A percentile compares a stretch with the other conserved stretches of the same genome.
These are phyloP conservation scores for Pseudoscleropodium purum DNA, from an alignment of 225 moss, liverwort and hornwort species.

Conservation along the genomic window DNA sequence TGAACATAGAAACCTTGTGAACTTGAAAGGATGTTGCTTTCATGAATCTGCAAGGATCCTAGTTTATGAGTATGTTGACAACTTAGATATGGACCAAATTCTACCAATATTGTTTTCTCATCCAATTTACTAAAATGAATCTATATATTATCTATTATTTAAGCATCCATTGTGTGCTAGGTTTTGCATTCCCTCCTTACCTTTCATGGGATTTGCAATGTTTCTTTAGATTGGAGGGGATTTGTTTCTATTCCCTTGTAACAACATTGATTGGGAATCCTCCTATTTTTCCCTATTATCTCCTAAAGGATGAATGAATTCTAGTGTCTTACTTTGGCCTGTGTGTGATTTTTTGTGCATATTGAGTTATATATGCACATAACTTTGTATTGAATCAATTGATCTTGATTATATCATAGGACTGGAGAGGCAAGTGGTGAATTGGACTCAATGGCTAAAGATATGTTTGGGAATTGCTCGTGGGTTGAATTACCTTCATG, in stretches of 20 bases:
- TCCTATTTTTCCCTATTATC: fast-evolving
- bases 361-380: fast-evolving
- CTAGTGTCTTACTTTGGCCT: not conserved
- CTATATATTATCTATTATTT: too few species aligned
- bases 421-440: not conserved
- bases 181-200: fast-evolving
- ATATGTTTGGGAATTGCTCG: not conserved
- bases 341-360: not conserved
- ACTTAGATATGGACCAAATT: not conserved
- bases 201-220: not conserved
- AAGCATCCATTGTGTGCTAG: fast-evolving
- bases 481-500: not conserved
- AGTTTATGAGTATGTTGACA: not conserved
- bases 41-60: not conserved
- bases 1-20: not conserved
- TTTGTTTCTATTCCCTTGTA: not conserved
- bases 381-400: not conserved
- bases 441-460: not conserved
- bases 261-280: fast-evolving
- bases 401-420: not conserved
- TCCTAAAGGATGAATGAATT: fast-evolving
- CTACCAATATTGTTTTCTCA: not conserved
- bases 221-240: fast-evolving
- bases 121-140: fast-evolving
- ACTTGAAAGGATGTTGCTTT: not conserved